These are phyloP conservation scores for Heliamphora exappendiculata DNA, from an alignment of 148 eudicot species.

Conservation along the genomic window DNA sequence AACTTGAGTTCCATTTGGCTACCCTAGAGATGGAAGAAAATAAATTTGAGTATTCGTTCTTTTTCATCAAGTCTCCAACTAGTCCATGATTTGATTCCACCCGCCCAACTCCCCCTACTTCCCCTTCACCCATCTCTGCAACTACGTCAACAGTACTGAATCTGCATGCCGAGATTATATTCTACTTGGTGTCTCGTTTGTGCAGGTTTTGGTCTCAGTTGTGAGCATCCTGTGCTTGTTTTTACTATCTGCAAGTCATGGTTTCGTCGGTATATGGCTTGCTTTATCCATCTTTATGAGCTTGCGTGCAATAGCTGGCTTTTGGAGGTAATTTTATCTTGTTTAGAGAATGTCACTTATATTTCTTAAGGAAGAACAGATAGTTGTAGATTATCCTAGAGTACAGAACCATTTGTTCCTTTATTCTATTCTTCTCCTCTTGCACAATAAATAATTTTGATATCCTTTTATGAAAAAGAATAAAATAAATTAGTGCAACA, in stretches of 20 bases:
- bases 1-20: neutral
- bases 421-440: neutral
- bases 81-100: neutral
- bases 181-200: neutral
- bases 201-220: conserved; percentile 28
- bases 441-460: neutral
- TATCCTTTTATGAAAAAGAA: neutral
- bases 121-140: neutral
- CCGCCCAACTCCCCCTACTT: too few relatives aligned
- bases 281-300: conserved; percentile 40
- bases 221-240: conserved; percentile 31
- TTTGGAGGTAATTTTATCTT: conserved; percentile 32
- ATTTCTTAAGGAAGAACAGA: neutral
- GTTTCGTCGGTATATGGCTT: conserved; percentile 42
- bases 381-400: neutral
- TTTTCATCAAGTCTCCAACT: neutral
- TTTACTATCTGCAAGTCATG: conserved; percentile 23
- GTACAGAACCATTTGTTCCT: neutral
- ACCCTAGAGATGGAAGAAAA: neutral
- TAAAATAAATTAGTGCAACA: neutral
- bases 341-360: too few relatives aligned
- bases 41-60: neutral
- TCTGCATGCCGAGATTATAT: neutral
- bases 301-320: conserved; percentile 34
- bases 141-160: neutral